These are phyloP conservation scores for Pseudopithomyces chartarum DNA, from an alignment of 2,329 filamentous ascomycete species.

Conservation along the genomic window DNA sequence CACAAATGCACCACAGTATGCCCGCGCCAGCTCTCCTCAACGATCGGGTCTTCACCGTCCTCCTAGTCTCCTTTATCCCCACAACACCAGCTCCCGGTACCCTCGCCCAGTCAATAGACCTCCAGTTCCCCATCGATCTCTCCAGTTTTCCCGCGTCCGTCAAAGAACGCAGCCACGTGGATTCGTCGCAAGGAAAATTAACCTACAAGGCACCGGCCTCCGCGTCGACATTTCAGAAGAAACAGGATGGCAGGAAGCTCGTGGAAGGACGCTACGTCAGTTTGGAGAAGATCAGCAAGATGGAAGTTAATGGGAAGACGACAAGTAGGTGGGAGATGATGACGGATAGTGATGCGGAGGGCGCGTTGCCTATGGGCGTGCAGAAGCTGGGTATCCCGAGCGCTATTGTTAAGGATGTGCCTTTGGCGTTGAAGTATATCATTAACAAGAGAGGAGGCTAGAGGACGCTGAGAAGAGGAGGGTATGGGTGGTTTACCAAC, in stretches of 20 bases:
- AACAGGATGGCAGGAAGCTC: constrained; percentile 51
- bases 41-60: constrained; percentile 68
- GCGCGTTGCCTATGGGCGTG: constrained; percentile 67
- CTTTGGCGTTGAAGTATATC: constrained; percentile 21
- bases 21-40: constrained; percentile 57
- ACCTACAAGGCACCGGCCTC: constrained; percentile 11
- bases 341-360: constrained; percentile 73
- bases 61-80: constrained; percentile 58
- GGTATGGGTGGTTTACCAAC: not conserved
- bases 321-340: constrained; percentile 72
- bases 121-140: constrained; percentile 60
- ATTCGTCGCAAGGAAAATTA: constrained; percentile 9
- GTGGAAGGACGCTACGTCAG: constrained; percentile 67
- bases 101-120: constrained; percentile 51
- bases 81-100: constrained; percentile 21
- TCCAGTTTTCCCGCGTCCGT: constrained; percentile 42
- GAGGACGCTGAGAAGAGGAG: not conserved
- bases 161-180: constrained; percentile 19
- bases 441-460: constrained; percentile 10
- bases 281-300: constrained; percentile 61
- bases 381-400: constrained; percentile 67
- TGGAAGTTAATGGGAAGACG: not conserved
- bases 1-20: constrained; percentile 70
- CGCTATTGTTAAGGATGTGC: constrained; percentile 24
- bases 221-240: constrained; percentile 26